Conservation (phyloP, 2,329 filamentous ascomycete genomes). For the Cladophialophora chaetospira region DNA sequence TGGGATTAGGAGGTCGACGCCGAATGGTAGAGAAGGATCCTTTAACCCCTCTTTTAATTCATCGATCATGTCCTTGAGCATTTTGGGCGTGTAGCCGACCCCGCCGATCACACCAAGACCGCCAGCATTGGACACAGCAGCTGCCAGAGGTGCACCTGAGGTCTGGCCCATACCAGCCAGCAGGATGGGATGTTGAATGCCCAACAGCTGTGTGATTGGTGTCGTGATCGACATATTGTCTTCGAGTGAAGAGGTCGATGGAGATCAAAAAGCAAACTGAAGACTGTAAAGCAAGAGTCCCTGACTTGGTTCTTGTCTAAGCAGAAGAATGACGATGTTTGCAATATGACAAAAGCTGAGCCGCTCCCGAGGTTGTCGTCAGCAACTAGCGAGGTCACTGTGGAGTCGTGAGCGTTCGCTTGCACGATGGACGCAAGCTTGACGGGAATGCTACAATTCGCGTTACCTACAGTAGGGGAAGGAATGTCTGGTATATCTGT, state of each 20-base stretch:
- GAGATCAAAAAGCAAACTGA: too few relatives aligned
- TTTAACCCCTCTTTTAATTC: slow-evolving; percentile 52
- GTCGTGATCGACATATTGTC: slow-evolving; percentile 31
- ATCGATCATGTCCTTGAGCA: slow-evolving; percentile 69
- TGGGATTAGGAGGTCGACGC: slow-evolving; percentile 78
- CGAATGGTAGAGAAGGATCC: slow-evolving; percentile 69
- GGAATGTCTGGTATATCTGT: not conserved
- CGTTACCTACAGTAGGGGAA: too few relatives aligned
- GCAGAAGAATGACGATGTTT: too few relatives aligned
- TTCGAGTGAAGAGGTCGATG: not conserved
- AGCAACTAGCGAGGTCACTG: too few relatives aligned
- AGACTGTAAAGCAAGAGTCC: too few relatives aligned
- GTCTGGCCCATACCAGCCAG: slow-evolving; percentile 33
- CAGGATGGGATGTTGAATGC: slow-evolving; percentile 33
- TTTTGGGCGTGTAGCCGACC: slow-evolving; percentile 59
- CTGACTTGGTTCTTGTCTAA: too few relatives aligned
- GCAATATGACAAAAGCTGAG: too few relatives aligned
- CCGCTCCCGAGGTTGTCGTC: too few relatives aligned
- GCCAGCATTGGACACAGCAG: slow-evolving; percentile 34
- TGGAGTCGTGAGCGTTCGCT: too few relatives aligned
- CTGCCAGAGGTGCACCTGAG: slow-evolving; percentile 31
- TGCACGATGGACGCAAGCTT: too few relatives aligned
- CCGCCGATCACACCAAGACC: slow-evolving; percentile 35
- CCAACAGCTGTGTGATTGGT: slow-evolving; percentile 29
- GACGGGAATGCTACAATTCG: too few relatives aligned